Conservation (phyloP, 495 filamentous ascomycete species). For the Penicillium argentinense region DNA sequence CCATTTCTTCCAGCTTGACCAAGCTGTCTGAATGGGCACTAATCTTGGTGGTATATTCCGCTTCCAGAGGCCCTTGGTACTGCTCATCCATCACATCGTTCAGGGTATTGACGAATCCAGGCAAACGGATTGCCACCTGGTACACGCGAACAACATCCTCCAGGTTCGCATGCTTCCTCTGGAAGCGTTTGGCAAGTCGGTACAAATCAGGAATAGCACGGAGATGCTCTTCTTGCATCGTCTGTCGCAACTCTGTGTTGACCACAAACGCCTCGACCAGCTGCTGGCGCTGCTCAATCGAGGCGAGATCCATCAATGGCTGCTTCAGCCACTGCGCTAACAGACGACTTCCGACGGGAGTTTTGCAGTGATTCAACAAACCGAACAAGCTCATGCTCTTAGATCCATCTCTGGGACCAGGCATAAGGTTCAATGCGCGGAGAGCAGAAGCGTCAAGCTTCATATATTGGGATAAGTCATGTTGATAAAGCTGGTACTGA, state of each 20-base stretch:
- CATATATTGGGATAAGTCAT: conserved; percentile 97
- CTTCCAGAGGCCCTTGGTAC: conserved; percentile 84
- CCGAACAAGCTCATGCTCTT: conserved; percentile 98
- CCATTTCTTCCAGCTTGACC: conserved; percentile 91
- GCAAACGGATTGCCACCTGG: conserved; percentile 88
- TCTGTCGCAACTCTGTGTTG: conserved; percentile 92
- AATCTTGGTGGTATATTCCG: conserved; percentile 84
- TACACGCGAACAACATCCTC: conserved; percentile 96
- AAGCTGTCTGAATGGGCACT: conserved; percentile 73
- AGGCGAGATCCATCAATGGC: conserved; percentile 85
- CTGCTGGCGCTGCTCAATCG: conserved; percentile 90
- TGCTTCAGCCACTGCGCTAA: conserved; percentile 98
- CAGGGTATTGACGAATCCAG: conserved; percentile 83
- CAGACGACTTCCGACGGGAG: conserved; percentile 84
- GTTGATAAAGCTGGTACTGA: conserved; percentile 95
- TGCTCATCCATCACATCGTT: conserved; percentile 95
- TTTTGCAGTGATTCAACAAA: conserved; percentile 96
- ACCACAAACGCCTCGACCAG: conserved; percentile 93
- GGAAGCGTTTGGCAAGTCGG: conserved; percentile 89
- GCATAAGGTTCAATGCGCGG: conserved; percentile 95
- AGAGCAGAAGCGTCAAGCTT: conserved; percentile 95
- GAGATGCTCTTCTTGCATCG: conserved; percentile 96
- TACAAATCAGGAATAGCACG: conserved; percentile 94
- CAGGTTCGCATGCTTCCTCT: conserved; percentile 82
- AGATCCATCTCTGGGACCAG: conserved; percentile 86